Evolutionary conservation across 495 filamentous ascomycete species (phyloP).

Genomic region (Xylaria sp.): DNA sequence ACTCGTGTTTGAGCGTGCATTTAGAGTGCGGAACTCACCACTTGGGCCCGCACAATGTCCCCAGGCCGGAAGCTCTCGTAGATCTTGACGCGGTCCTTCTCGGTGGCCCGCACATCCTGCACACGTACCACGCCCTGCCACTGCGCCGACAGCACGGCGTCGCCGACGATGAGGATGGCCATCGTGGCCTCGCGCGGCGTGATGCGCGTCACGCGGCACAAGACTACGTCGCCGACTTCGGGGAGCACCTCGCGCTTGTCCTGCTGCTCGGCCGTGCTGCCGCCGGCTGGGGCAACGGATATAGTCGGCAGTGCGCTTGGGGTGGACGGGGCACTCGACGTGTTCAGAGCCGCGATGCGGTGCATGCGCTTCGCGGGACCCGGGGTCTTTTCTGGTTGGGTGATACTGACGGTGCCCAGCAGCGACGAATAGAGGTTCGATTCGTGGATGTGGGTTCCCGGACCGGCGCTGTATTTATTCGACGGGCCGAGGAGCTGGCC

Average conservation of each 20-base stretch:
- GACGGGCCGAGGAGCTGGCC: slow-evolving; percentile 79
- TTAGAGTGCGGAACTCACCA: slow-evolving; percentile 59
- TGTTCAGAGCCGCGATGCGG: slow-evolving; percentile 52
- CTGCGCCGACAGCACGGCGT: slow-evolving; percentile 65
- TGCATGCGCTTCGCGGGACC: slow-evolving; percentile 65
- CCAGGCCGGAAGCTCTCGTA: slow-evolving; percentile 91
- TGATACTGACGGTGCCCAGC: slow-evolving; percentile 65
- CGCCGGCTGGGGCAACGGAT: slow-evolving; percentile 44
- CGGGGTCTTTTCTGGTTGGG: slow-evolving; percentile 53
- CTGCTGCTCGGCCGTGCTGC: slow-evolving; percentile 60
- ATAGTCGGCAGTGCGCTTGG: slow-evolving; percentile 47
- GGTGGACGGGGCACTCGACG: slow-evolving; percentile 26
- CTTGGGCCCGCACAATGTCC: slow-evolving; percentile 87
- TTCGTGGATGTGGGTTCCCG: slow-evolving; percentile 81
- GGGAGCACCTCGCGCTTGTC: slow-evolving; percentile 76
- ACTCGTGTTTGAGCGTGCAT: neutral
- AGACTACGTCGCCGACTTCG: slow-evolving; percentile 76
- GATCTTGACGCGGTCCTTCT: slow-evolving; percentile 93
- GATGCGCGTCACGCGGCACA: slow-evolving; percentile 86
- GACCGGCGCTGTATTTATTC: slow-evolving; percentile 69
- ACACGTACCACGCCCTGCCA: slow-evolving; percentile 70
- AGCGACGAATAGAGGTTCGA: slow-evolving; percentile 75
- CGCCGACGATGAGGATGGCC: slow-evolving; percentile 79
- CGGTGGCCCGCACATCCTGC: slow-evolving; percentile 92
- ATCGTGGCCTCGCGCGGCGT: slow-evolving; percentile 82